Percentiles rank a stretch among this genome's conserved stretches.
These are phyloP conservation scores for Tinospora cordifolia DNA, from an alignment of 164 flowering plant species.

Conservation along the genomic window DNA sequence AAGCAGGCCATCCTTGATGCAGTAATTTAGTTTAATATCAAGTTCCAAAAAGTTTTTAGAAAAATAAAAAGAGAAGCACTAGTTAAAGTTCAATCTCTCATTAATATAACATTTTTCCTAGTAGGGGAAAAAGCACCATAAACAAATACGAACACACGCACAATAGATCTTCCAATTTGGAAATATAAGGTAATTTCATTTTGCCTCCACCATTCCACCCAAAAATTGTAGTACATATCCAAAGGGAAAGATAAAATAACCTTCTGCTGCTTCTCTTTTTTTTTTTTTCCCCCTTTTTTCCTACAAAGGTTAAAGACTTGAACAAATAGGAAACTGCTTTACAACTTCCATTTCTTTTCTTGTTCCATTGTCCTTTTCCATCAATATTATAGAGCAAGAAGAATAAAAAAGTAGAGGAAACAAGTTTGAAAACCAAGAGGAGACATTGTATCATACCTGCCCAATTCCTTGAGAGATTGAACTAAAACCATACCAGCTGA, in stretches of 20 bases:
- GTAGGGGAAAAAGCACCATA: not conserved
- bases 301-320: no score
- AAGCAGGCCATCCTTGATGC: no score
- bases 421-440: not conserved
- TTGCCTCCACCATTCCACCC: not conserved
- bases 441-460: constrained; percentile 35
- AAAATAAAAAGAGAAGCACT: no score
- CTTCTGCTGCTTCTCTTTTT: not conserved
- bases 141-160: not conserved
- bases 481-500: constrained; percentile 85
- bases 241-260: not conserved
- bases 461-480: constrained; percentile 60
- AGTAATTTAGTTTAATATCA: no score
- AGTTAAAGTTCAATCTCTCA: no score
- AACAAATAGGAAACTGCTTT: not conserved
- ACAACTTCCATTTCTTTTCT: not conserved
- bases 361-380: not conserved
- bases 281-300: no score
- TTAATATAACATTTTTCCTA: no score
- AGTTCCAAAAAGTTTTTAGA: no score
- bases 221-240: not conserved
- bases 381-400: not conserved
- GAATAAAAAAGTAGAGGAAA: not conserved
- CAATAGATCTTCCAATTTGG: not conserved
- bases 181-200: not conserved